These are phyloP conservation scores for Populus deltoides DNA, from an alignment of 345 rosid species.

Conservation along the genomic window DNA sequence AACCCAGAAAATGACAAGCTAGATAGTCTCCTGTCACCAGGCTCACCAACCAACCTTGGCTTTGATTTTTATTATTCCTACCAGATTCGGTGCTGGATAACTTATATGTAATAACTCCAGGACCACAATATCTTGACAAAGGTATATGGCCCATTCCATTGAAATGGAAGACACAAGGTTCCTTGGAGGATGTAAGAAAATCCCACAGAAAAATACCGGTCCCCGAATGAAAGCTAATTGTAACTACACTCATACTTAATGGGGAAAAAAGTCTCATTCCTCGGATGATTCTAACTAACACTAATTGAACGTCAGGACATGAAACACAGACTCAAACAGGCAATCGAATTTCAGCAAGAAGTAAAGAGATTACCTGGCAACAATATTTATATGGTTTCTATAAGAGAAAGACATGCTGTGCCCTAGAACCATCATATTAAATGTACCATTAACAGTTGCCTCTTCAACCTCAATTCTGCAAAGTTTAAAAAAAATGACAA, in stretches of 20 bases:
- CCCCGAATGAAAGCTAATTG: constrained; percentile 6
- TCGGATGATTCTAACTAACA: not conserved
- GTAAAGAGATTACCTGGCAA: constrained; percentile 56
- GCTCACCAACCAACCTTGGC: too few relatives aligned
- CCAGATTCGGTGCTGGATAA: not conserved
- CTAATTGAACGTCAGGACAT: not conserved
- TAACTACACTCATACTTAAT: not conserved
- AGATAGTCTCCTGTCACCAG: too few relatives aligned
- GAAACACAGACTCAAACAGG: not conserved
- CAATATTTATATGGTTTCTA: constrained; percentile 83
- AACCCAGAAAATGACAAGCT: too few relatives aligned
- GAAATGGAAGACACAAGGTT: not conserved
- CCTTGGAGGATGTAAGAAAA: not conserved
- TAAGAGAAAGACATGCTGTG: constrained; percentile 78
- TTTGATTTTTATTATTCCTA: too few relatives aligned
- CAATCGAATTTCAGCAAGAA: not conserved
- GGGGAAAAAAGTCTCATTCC: not conserved
- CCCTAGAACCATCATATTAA: constrained; percentile 87
- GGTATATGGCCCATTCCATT: not conserved
- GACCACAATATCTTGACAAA: not conserved
- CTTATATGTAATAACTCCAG: not conserved
- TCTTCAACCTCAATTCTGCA: constrained; percentile 86
- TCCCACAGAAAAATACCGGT: not conserved
- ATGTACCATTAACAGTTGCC: constrained; percentile 71
- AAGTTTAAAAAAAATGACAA: not conserved